Conservation (phyloP, 1,284 basidiomycete genomes). For the Pterula multifida region DNA sequence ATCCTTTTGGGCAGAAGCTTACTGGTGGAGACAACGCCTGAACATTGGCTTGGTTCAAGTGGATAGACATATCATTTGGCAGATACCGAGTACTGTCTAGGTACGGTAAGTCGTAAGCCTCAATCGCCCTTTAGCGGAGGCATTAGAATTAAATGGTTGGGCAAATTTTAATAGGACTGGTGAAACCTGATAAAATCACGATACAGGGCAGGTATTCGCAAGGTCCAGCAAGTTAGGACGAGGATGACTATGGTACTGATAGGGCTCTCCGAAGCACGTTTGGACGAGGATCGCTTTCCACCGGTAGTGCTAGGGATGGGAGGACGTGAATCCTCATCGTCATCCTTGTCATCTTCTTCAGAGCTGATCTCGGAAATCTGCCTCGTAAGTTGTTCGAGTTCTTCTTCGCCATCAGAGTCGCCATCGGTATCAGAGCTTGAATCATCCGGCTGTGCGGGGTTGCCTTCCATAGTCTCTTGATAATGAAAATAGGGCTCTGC, state of each 20-base stretch:
- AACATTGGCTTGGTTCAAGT: constrained; percentile 58
- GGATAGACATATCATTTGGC: constrained; percentile 49
- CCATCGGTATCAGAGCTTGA: constrained; percentile 8
- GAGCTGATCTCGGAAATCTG: constrained; percentile 39
- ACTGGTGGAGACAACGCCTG: constrained; percentile 62
- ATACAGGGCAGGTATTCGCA: constrained; percentile 67
- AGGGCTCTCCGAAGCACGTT: background rate
- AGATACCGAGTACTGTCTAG: constrained; percentile 61
- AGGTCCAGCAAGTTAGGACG: constrained; percentile 63
- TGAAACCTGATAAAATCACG: constrained; percentile 62
- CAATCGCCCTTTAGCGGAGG: constrained; percentile 43
- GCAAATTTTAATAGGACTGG: constrained; percentile 4
- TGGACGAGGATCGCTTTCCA: background rate
- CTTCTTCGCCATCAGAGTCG: constrained; percentile 15
- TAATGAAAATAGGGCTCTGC: constrained; percentile 44
- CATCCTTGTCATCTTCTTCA: constrained; percentile 24
- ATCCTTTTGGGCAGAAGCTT: constrained; percentile 19
- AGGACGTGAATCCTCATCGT: constrained; percentile 11
- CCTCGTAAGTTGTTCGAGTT: constrained; percentile 39
- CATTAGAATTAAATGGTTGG: constrained; percentile 6
- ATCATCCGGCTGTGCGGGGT: background rate
- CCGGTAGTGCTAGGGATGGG: constrained; percentile 2
- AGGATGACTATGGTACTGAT: constrained; percentile 29
- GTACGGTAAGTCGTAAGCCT: constrained; percentile 71
- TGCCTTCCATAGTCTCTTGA: constrained; percentile 19